Conservation (phyloP, 306 rosid species). For the Delonix regia region DNA sequence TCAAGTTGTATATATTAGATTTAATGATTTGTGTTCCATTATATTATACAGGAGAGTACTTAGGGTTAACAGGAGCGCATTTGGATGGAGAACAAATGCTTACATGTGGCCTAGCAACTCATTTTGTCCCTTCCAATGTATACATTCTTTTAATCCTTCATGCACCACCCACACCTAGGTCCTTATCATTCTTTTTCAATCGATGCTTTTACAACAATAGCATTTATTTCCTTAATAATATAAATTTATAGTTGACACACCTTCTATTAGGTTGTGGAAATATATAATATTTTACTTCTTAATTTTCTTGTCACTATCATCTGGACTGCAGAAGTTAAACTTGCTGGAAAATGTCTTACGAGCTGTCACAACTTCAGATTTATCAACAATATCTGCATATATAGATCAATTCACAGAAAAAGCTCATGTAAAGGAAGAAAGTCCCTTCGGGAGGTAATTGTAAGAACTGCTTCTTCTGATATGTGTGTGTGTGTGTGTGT, state of each 20-base stretch:
- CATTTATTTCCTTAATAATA: too few relatives aligned
- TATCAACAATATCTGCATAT: neutral
- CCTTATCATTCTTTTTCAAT: too few relatives aligned
- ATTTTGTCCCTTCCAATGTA: constrained; percentile 17
- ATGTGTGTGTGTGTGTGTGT: neutral
- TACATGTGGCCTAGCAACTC: constrained; percentile 13
- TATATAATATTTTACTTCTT: too few relatives aligned
- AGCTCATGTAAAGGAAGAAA: neutral
- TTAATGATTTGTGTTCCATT: too few relatives aligned
- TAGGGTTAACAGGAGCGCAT: neutral
- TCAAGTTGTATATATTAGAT: too few relatives aligned
- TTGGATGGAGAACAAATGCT: constrained; percentile 11
- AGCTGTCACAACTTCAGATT: constrained; percentile 3
- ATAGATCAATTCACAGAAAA: constrained; percentile 17
- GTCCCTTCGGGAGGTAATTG: constrained; percentile 26
- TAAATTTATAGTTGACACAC: too few relatives aligned
- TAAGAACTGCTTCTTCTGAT: too few relatives aligned
- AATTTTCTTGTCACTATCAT: too few relatives aligned
- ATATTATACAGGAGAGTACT: constrained; percentile 1
- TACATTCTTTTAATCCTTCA: too few relatives aligned
- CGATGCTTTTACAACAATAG: too few relatives aligned
- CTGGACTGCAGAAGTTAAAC: constrained; percentile 34
- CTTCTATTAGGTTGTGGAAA: too few relatives aligned
- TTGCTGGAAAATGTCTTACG: constrained; percentile 30
- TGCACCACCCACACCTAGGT: too few relatives aligned